Evolutionary conservation across 768 basidiomycete species (phyloP).

Genomic region (Mycena filopes): DNA sequence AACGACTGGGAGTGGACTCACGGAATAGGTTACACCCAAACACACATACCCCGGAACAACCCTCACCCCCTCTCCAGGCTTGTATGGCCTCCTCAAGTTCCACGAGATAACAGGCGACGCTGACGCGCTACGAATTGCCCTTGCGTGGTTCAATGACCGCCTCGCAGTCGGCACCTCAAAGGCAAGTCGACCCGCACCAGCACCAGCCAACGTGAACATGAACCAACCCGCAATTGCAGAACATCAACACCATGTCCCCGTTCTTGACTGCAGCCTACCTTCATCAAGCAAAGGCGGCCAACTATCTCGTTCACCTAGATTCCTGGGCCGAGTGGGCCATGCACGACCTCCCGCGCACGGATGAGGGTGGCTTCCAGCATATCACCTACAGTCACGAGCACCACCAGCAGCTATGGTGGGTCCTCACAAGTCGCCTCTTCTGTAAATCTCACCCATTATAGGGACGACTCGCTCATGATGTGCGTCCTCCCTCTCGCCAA

Average conservation of each 20-base stretch:
- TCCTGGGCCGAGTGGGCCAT: constrained; percentile 66
- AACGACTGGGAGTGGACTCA: constrained; percentile 68
- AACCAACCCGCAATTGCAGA: constrained; percentile 41
- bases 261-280: constrained; percentile 57
- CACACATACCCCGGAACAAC: not conserved
- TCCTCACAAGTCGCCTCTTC: no score
- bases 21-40: constrained; percentile 47
- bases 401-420: constrained; percentile 60
- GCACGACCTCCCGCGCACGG: constrained; percentile 57
- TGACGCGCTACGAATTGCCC: constrained; percentile 50
- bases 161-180: constrained; percentile 63
- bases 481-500: constrained; percentile 65
- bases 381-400: constrained; percentile 56
- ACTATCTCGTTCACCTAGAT: constrained; percentile 52
- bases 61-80: constrained; percentile 39
- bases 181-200: constrained; percentile 36
- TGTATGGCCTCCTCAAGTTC: constrained; percentile 54
- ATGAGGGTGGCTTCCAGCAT: constrained; percentile 60
- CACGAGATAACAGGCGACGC: constrained; percentile 53
- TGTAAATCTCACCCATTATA: no score
- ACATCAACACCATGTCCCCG: constrained; percentile 68
- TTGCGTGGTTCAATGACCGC: constrained; percentile 61
- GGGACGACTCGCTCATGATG: constrained; percentile 72
- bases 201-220: not conserved
- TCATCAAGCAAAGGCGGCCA: constrained; percentile 47